Conservation (phyloP, 169 alveolate species). For the Plasmodium reichenowi region DNA sequence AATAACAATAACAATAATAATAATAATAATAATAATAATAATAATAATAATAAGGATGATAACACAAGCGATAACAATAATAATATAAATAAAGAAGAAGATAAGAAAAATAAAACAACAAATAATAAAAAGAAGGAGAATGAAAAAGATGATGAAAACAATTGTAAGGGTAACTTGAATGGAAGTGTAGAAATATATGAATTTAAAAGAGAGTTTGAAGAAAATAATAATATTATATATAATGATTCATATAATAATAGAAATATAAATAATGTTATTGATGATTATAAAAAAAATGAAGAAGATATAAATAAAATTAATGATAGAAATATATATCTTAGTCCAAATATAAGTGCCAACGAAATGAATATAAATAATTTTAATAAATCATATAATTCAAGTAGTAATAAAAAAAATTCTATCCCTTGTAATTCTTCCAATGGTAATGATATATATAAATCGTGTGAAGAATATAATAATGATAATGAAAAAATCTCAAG, state of each 20-base stretch:
- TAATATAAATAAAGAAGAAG: neutral
- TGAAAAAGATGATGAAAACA: slow-evolving; percentile 2
- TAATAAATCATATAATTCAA: neutral
- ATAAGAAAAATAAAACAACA: neutral
- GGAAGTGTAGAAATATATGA: neutral
- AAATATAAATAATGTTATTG: neutral
- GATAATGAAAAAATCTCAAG: slow-evolving; percentile 50
- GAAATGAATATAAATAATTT: slow-evolving; percentile 15
- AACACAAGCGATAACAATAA: slow-evolving; percentile 10
- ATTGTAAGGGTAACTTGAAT: neutral
- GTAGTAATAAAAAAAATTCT: slow-evolving; percentile 29
- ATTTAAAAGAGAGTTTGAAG: neutral
- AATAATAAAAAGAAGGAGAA: neutral
- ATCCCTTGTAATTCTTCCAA: slow-evolving; percentile 42
- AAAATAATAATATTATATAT: neutral
- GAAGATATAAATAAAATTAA: neutral
- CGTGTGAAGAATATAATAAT: slow-evolving; percentile 46
- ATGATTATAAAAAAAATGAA: neutral
- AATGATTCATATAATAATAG: neutral
- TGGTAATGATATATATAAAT: slow-evolving; percentile 66
- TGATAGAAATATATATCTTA: neutral
- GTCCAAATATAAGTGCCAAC: neutral
- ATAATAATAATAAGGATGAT: slow-evolving; percentile 6
- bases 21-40: neutral
- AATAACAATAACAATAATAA: slow-evolving; percentile 1